Evolutionary conservation across 2,329 filamentous ascomycete genomes (phyloP).

Genomic region (Leptographium radiaticola): DNA sequence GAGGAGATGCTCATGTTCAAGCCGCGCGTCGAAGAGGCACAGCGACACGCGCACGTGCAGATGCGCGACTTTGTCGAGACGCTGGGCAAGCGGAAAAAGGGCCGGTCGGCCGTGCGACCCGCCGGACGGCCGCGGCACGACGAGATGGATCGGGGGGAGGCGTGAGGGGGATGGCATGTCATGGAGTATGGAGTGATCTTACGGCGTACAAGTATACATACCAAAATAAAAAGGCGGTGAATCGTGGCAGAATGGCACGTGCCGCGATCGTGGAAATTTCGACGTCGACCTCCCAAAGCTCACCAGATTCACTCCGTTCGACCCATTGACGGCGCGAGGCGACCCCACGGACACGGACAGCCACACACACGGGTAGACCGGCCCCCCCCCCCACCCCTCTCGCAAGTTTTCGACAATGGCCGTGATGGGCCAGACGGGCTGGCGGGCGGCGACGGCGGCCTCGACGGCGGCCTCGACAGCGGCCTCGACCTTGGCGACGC

Average conservation of each 20-base stretch:
- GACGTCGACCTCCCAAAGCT: too few relatives aligned
- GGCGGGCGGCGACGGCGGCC: conserved; percentile 4
- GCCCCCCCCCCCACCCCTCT: not conserved
- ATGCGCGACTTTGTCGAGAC: conserved; percentile 72
- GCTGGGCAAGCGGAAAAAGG: conserved; percentile 36
- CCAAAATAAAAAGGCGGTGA: too few relatives aligned
- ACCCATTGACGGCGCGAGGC: too few relatives aligned
- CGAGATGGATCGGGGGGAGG: conserved; percentile 66
- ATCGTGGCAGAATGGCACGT: too few relatives aligned
- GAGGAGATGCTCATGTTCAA: conserved; percentile 79
- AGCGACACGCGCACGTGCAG: conserved; percentile 63
- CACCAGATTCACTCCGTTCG: too few relatives aligned
- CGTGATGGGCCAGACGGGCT: conserved; percentile 6
- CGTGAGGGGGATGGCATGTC: conserved; percentile 24
- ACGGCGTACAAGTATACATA: too few relatives aligned
- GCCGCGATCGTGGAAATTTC: too few relatives aligned
- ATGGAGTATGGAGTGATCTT: too few relatives aligned
- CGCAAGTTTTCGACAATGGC: conserved; percentile 2
- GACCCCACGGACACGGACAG: not conserved
- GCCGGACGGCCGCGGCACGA: conserved; percentile 24
- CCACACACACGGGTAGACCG: not conserved
- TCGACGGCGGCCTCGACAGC: not conserved
- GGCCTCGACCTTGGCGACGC: not conserved
- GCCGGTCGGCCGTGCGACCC: conserved; percentile 21
- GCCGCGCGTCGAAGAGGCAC: conserved; percentile 67